Conservation (phyloP, 1,284 basidiomycete genomes). For the Chiua sp. region DNA sequence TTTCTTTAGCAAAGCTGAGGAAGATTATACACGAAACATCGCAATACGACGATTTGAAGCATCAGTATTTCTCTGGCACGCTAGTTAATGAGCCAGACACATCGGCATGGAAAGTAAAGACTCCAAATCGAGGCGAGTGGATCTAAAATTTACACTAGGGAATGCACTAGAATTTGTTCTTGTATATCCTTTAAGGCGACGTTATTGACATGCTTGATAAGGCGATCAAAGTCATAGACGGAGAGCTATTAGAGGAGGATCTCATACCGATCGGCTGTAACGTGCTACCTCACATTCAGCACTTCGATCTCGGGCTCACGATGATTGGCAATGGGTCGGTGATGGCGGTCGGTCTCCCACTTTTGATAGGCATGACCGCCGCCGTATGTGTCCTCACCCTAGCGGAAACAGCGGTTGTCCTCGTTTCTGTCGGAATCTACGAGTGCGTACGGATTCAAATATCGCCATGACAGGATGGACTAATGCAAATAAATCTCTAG, state of each 20-base stretch:
- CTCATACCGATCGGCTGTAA: conserved; percentile 22
- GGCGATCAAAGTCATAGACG: conserved; percentile 31
- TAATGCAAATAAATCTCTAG: too few relatives aligned
- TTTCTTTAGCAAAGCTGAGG: conserved; percentile 18
- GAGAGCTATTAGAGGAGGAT: conserved; percentile 24
- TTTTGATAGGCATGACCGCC: conserved; percentile 20
- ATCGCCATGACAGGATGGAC: too few relatives aligned
- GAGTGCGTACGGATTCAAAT: too few relatives aligned
- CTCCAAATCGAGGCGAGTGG: conserved; percentile 24
- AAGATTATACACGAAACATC: neutral
- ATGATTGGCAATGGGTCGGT: too few relatives aligned
- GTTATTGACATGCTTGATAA: conserved; percentile 23
- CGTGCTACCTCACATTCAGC: conserved; percentile 16
- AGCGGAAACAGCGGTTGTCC: too few relatives aligned
- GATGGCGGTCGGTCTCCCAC: conserved; percentile 18
- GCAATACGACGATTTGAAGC: conserved; percentile 23
- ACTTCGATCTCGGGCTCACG: too few relatives aligned
- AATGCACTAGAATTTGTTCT: too few relatives aligned
- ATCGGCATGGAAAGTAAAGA: conserved; percentile 12
- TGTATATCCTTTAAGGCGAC: too few relatives aligned
- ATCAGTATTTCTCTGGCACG: conserved; percentile 18
- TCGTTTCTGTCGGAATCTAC: too few relatives aligned
- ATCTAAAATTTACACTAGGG: too few relatives aligned
- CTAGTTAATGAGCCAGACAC: conserved; percentile 21
- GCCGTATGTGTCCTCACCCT: conserved; percentile 13